phyloP scores from a whole-genome alignment of 805 yeast genomes.

The Gaillardinia entomophila region DNA sequence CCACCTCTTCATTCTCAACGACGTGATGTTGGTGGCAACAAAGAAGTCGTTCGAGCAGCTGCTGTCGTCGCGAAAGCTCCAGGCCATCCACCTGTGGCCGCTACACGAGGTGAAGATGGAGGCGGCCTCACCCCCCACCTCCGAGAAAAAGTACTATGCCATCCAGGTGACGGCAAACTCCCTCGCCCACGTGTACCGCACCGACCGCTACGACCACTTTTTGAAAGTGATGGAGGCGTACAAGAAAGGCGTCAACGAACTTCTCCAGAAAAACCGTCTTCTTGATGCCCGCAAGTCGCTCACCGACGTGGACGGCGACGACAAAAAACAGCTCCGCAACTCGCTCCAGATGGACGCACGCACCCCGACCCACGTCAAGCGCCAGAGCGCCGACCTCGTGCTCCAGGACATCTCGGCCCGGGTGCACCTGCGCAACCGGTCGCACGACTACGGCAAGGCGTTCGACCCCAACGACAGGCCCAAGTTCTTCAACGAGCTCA shows the following conservation, averaged over 20 bases:
- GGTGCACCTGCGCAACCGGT: constrained; percentile 54
- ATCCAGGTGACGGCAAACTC: constrained; percentile 45
- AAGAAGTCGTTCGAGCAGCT: constrained; percentile 34
- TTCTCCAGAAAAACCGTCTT: constrained; percentile 23
- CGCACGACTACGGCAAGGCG: constrained; percentile 35
- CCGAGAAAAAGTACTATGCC: constrained; percentile 24
- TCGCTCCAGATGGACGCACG: constrained; percentile 32
- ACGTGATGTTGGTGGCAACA: constrained; percentile 68
- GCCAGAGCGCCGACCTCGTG: constrained; percentile 34
- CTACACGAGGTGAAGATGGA: constrained; percentile 51
- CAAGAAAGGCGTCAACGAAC: constrained; percentile 56
- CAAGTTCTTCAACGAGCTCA: constrained; percentile 41
- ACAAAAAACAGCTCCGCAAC: constrained; percentile 32
- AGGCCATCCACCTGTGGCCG: constrained; percentile 78
- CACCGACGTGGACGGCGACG: constrained; percentile 16
- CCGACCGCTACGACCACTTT: constrained; percentile 55
- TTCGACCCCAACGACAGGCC: constrained; percentile 14
- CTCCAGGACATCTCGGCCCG: constrained; percentile 56
- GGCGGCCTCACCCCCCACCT: constrained; percentile 27
- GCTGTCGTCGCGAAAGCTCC: constrained; percentile 33
- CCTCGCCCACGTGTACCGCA: constrained; percentile 51
- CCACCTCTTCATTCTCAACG: constrained; percentile 73
- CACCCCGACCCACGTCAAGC: constrained; percentile 23
- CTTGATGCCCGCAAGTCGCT: constrained; percentile 11
- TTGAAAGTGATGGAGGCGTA: constrained; percentile 48